phyloP scores from a whole-genome alignment of 2,329 filamentous ascomycete genomes.

The Colletotrichum sp. region DNA sequence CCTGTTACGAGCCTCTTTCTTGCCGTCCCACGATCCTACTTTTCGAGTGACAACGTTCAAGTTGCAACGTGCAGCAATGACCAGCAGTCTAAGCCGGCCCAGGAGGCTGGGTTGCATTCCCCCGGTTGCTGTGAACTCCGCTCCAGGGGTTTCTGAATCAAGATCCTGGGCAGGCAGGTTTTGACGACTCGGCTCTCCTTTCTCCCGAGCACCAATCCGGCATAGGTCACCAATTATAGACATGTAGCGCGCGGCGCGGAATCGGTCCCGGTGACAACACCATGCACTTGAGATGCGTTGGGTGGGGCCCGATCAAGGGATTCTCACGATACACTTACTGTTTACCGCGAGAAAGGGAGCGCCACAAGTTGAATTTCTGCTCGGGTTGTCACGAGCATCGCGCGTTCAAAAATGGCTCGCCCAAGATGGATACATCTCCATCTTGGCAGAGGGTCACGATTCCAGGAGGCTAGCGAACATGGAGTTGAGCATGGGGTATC shows the following conservation, averaged over 20 bases:
- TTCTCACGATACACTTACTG: background rate
- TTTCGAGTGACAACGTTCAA: background rate
- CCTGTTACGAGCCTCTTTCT: background rate
- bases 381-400: background rate
- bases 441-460: background rate
- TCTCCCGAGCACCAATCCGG: background rate
- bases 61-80: background rate
- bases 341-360: background rate
- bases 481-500: background rate
- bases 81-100: background rate
- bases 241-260: background rate
- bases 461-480: background rate
- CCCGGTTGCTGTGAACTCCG: background rate
- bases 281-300: background rate
- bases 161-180: background rate
- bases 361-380: background rate
- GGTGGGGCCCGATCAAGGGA: background rate
- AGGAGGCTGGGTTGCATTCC: background rate
- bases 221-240: background rate
- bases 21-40: background rate
- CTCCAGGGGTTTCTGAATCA: background rate
- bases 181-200: conserved; percentile 1
- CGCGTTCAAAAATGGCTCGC: background rate
- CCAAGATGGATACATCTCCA: background rate
- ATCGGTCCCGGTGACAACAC: background rate